Percentiles rank a stretch among this genome's conserved stretches.
Conservation (phyloP, 1,284 basidiomycete species). For the Dichomitus squalens region DNA sequence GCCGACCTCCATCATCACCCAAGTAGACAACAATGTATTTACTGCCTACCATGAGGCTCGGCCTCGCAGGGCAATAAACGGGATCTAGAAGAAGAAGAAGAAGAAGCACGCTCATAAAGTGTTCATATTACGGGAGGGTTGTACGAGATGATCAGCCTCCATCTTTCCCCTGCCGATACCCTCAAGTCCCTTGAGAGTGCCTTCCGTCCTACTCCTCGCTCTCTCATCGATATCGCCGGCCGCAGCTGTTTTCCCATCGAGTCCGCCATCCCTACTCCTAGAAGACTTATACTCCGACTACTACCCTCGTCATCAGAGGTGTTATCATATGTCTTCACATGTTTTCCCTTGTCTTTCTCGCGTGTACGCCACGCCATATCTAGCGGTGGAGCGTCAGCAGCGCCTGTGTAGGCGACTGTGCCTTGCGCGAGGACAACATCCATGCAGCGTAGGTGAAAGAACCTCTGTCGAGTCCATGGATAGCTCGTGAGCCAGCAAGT, state of each 20-base stretch:
- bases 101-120: too few relatives aligned
- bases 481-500: background rate
- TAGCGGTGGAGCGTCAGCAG: background rate
- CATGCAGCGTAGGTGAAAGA: slow-evolving; percentile 27
- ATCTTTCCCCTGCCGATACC: slow-evolving; percentile 3
- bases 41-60: too few relatives aligned
- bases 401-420: slow-evolving; percentile 12
- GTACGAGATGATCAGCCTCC: slow-evolving; percentile 16
- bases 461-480: slow-evolving; percentile 5
- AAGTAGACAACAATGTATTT: too few relatives aligned
- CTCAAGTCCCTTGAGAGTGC: slow-evolving; percentile 10
- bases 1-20: too few relatives aligned
- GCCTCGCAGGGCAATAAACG: too few relatives aligned
- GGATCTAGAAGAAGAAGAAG: background rate
- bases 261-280: too few relatives aligned
- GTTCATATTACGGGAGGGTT: slow-evolving; percentile 10
- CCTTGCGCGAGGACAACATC: slow-evolving; percentile 23
- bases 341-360: background rate
- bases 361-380: slow-evolving; percentile 1
- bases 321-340: slow-evolving; percentile 5
- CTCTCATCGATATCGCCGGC: background rate
- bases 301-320: slow-evolving; percentile 8
- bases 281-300: too few relatives aligned
- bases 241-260: background rate
- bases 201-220: background rate